Conservation (phyloP, 2,329 filamentous ascomycete species). For the Sphaerulina vaccinii region DNA sequence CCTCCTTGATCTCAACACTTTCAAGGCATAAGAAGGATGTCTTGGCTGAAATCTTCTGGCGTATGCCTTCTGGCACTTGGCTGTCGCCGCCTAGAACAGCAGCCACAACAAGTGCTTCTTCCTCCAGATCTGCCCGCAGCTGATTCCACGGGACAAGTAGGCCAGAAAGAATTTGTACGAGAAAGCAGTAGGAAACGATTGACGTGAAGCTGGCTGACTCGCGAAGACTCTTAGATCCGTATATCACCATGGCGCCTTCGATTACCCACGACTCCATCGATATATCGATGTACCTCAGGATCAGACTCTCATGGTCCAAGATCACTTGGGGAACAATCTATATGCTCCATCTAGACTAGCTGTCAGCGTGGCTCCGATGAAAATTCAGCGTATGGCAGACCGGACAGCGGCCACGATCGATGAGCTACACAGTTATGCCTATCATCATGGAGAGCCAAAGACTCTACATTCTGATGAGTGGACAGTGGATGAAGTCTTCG, state of each 20-base stretch:
- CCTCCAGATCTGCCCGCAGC: not conserved
- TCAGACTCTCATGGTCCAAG: constrained; percentile 39
- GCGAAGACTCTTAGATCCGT: constrained; percentile 73
- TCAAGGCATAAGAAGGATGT: no score
- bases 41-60: no score
- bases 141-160: not conserved
- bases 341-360: constrained; percentile 46
- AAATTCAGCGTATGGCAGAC: constrained; percentile 79
- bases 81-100: no score
- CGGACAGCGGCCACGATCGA: constrained; percentile 74
- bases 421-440: constrained; percentile 70
- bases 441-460: constrained; percentile 65
- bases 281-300: constrained; percentile 68
- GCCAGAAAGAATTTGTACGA: not conserved
- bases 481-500: constrained; percentile 74
- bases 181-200: not conserved
- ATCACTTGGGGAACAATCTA: constrained; percentile 34
- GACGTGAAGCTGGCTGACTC: not conserved
- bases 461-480: constrained; percentile 72
- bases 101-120: not conserved
- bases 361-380: constrained; percentile 44
- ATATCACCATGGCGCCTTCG: constrained; percentile 84
- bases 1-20: no score
- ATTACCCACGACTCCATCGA: constrained; percentile 73
- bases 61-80: not conserved